These are phyloP conservation scores for Myxozyma sirexii DNA, from an alignment of 805 yeast species.

Conservation along the genomic window DNA sequence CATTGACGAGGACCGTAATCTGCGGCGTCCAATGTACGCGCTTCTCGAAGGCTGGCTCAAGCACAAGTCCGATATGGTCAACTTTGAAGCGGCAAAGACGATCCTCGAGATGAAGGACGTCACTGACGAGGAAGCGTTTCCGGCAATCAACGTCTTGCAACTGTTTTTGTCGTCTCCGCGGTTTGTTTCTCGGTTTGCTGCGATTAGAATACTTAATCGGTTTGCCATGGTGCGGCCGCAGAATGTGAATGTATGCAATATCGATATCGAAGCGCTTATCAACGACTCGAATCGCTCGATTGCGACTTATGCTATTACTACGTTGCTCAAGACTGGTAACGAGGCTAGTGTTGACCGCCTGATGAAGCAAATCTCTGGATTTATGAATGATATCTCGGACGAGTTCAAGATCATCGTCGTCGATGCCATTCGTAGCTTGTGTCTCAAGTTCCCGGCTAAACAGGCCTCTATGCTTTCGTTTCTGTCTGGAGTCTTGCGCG, in stretches of 20 bases:
- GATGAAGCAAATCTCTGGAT: slow-evolving; percentile 80
- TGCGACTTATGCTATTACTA: slow-evolving; percentile 96
- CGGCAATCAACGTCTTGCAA: slow-evolving; percentile 74
- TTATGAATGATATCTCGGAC: slow-evolving; percentile 92
- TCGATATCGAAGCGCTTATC: slow-evolving; percentile 82
- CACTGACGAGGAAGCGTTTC: slow-evolving; percentile 64
- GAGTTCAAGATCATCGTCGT: slow-evolving; percentile 93
- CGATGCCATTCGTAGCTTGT: slow-evolving; percentile 90
- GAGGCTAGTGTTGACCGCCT: slow-evolving; percentile 86
- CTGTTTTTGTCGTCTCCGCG: slow-evolving; percentile 82
- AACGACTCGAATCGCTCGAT: slow-evolving; percentile 87
- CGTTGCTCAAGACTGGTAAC: slow-evolving; percentile 91
- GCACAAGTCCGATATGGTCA: slow-evolving; percentile 85
- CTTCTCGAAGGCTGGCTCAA: slow-evolving; percentile 70
- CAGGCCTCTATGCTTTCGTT: slow-evolving; percentile 80
- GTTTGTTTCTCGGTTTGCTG: slow-evolving; percentile 87
- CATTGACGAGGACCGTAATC: slow-evolving; percentile 68
- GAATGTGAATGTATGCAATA: slow-evolving; percentile 69
- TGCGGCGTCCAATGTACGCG: slow-evolving; percentile 61
- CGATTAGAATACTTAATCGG: slow-evolving; percentile 84
- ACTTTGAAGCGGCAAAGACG: slow-evolving; percentile 86
- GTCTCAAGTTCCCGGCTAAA: slow-evolving; percentile 90
- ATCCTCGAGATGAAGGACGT: slow-evolving; percentile 60
- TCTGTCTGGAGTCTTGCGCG: slow-evolving; percentile 79
- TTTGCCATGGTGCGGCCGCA: slow-evolving; percentile 81